Evolutionary conservation across 768 basidiomycete genomes (phyloP), one percentile per base, ranked within the genome.

Genomic region (Strobilomyces confusus): DNA sequence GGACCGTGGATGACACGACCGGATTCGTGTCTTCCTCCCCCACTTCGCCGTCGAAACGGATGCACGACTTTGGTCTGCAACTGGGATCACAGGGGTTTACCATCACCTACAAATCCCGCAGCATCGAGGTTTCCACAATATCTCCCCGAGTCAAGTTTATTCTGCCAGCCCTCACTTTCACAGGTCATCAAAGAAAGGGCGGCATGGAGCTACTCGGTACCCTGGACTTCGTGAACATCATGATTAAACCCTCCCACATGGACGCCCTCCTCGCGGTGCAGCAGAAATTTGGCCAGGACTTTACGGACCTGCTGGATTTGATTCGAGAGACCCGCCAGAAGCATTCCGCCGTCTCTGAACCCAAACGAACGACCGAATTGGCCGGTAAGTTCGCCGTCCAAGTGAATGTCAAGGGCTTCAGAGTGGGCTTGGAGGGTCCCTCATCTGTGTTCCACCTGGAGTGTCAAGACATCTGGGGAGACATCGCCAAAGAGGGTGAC

Each of bases 261-360:
- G 92, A 95, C 63, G 89, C 87, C 5, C 68, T 93, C 4, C 77
- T 94, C 3, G 81, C 80, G 5, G 87, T 95, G 9, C 92, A 92
- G 63, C 88, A 90, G 58, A 92, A 92, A 63, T 93, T 93, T 53
- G 92, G 89, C 7, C 86, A 87, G 61, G 92, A 94, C 69, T 89
- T 93, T 69, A 86, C 87, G 57, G 92, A 94, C 54, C 74, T 93
- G 25, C 69, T 93, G 13, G 70, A 77, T 7, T 66, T 93, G 45
- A 75, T 90, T 30, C 79, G 81, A 56, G 77, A 88, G 63, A 86
- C 80, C 12, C 80, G 82, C 25, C 66, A 58, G 36, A 70, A 63
- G 50, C 59, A 59, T 49, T 49, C 55, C 26, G 46, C 50, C n/a
- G 43, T 43, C 56, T 22, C 58, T 29, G 44, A 36, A 43, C 33